A percentile compares a stretch with the other conserved stretches of the same genome.
Evolutionary conservation across 2,329 filamentous ascomycete genomes (phyloP).

Genomic region (Capronia americana): DNA sequence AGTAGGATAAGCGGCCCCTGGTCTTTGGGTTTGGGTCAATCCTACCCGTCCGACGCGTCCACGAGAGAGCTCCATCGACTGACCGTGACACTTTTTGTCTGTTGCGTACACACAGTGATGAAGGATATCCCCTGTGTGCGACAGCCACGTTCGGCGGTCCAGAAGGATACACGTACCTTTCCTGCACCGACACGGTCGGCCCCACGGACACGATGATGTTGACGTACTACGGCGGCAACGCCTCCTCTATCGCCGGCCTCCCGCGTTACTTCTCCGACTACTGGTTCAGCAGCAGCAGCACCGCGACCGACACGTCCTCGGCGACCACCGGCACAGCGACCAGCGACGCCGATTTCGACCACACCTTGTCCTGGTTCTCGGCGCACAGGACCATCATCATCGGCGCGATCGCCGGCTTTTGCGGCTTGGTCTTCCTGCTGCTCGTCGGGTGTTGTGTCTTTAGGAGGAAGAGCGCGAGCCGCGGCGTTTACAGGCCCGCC

Average conservation of each 20-base stretch:
- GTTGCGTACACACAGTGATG: background rate
- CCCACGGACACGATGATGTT: constrained; percentile 23
- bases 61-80: too few relatives aligned
- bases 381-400: constrained; percentile 12
- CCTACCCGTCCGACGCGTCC: too few relatives aligned
- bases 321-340: constrained; percentile 3
- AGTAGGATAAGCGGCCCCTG: too few relatives aligned
- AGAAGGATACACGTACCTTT: constrained; percentile 21
- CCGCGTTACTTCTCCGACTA: constrained; percentile 22
- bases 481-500: constrained; percentile 2
- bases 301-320: constrained; percentile 3
- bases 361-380: constrained; percentile 11
- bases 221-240: constrained; percentile 18
- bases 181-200: constrained; percentile 18
- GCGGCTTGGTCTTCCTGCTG: constrained; percentile 7
- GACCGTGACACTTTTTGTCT: background rate
- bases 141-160: constrained; percentile 24
- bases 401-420: constrained; percentile 18
- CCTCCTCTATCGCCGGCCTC: background rate
- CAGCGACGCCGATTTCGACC: background rate
- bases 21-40: too few relatives aligned
- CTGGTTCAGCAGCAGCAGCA: constrained; percentile 16
- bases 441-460: constrained; percentile 9
- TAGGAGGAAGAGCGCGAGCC: background rate
- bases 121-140: constrained; percentile 13